These are phyloP conservation scores for Sporothrix humicola DNA, from an alignment of 2,329 filamentous ascomycete genomes.

Conservation along the genomic window DNA sequence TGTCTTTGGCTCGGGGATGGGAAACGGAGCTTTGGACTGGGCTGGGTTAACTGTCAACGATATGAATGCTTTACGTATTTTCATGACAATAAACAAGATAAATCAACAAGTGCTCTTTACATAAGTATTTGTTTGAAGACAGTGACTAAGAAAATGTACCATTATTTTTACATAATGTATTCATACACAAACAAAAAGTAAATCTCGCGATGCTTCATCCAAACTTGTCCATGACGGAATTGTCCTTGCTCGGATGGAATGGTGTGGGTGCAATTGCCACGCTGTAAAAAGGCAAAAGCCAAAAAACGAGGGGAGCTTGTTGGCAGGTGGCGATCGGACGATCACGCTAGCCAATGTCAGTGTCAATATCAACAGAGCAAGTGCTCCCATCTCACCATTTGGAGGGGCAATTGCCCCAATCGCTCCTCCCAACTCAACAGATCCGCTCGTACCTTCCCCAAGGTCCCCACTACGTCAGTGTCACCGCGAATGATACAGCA, in stretches of 20 bases:
- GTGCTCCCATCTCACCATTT: too few species aligned
- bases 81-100: background rate
- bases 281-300: background rate
- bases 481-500: background rate
- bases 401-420: background rate
- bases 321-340: background rate
- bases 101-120: too few species aligned
- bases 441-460: background rate
- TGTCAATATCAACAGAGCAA: background rate
- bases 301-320: background rate
- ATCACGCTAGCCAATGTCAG: constrained; percentile 1
- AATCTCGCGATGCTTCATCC: background rate
- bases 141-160: too few species aligned
- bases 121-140: too few species aligned
- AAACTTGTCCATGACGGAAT: constrained; percentile 22
- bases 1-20: background rate
- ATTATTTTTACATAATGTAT: too few species aligned
- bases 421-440: background rate
- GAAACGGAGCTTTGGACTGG: background rate
- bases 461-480: constrained; percentile 11
- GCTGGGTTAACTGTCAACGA: too few species aligned
- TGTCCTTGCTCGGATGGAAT: background rate
- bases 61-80: background rate
- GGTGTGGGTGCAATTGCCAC: constrained; percentile 5
- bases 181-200: too few species aligned